Percentiles rank a stretch among this genome's conserved stretches.
These are phyloP conservation scores for Zygoascus flipseniorum DNA, from an alignment of 805 yeast species.

Conservation along the genomic window DNA sequence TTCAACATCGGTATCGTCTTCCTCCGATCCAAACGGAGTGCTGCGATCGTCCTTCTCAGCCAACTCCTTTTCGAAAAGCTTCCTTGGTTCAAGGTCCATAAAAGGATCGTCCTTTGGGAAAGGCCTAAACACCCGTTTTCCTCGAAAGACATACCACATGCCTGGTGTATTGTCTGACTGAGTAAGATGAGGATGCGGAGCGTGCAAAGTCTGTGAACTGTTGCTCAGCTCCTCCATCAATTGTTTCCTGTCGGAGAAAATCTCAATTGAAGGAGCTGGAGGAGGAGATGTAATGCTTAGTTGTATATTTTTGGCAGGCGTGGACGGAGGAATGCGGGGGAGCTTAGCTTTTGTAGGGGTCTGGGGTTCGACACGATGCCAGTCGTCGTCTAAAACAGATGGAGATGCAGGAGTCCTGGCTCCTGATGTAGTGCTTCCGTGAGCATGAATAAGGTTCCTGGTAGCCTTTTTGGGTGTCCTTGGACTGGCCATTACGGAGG, in stretches of 20 bases:
- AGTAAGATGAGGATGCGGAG: conserved; percentile 14
- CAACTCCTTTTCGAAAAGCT: conserved; percentile 11
- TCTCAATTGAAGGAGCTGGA: not conserved
- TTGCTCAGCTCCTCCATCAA: not conserved
- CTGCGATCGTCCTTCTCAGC: not conserved
- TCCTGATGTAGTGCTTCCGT: not conserved
- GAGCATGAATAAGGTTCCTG: not conserved
- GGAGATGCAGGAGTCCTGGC: not conserved
- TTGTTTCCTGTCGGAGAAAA: not conserved
- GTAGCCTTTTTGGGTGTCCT: not conserved
- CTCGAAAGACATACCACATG: conserved; percentile 32
- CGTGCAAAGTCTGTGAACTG: not conserved
- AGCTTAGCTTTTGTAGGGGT: not conserved
- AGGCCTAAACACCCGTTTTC: conserved; percentile 30
- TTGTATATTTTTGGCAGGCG: not conserved
- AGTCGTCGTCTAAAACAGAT: not conserved
- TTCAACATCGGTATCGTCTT: conserved; percentile 13
- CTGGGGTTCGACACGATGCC: not conserved
- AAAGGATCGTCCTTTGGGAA: conserved; percentile 17
- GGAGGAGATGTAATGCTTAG: not conserved
- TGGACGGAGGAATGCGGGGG: not conserved
- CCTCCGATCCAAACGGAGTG: conserved; percentile 1
- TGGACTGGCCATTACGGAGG: not conserved
- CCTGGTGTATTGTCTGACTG: conserved; percentile 20
- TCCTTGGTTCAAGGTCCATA: conserved; percentile 14